A percentile compares a stretch with the other conserved stretches of the same genome.
Evolutionary conservation across 83 land plant genomes (phyloP).

Genomic region (Picea mariana): DNA sequence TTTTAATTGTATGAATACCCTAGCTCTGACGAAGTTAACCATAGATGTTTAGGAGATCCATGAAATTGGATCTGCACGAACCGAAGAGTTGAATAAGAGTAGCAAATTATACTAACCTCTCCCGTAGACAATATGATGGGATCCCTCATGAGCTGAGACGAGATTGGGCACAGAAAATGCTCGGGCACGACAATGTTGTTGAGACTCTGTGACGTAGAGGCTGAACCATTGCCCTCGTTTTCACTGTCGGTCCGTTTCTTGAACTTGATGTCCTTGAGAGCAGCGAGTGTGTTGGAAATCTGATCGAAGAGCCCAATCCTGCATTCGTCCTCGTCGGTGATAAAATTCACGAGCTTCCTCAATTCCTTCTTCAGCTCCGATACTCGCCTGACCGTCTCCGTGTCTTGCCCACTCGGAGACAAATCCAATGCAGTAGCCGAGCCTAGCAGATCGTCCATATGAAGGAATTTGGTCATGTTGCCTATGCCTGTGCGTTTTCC

Average conservation of each 20-base stretch:
- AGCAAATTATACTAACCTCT: slow-evolving; percentile 27
- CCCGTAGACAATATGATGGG: slow-evolving; percentile 79
- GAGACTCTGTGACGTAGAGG: not conserved
- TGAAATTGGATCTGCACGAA: not conserved
- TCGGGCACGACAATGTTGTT: slow-evolving; percentile 32
- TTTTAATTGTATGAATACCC: not conserved
- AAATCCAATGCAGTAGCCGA: not conserved
- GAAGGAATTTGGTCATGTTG: not conserved
- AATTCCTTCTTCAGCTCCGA: not conserved
- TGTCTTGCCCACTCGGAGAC: not conserved
- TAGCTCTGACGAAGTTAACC: not conserved
- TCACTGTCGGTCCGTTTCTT: not conserved
- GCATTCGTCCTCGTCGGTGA: not conserved
- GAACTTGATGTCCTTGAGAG: not conserved
- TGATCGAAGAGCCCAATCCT: slow-evolving; percentile 1
- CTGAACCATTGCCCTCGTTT: not conserved
- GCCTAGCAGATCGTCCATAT: slow-evolving; percentile 2
- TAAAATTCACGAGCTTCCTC: not conserved
- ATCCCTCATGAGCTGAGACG: slow-evolving; percentile 70
- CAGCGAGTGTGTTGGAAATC: slow-evolving; percentile 3
- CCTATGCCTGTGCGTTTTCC: not conserved
- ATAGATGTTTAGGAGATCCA: too few species aligned
- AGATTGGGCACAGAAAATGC: slow-evolving; percentile 69
- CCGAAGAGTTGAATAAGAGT: not conserved
- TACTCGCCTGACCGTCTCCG: not conserved